Evolutionary conservation across 306 rosid genomes (phyloP).

Genomic region (Carpinus fangiana): DNA sequence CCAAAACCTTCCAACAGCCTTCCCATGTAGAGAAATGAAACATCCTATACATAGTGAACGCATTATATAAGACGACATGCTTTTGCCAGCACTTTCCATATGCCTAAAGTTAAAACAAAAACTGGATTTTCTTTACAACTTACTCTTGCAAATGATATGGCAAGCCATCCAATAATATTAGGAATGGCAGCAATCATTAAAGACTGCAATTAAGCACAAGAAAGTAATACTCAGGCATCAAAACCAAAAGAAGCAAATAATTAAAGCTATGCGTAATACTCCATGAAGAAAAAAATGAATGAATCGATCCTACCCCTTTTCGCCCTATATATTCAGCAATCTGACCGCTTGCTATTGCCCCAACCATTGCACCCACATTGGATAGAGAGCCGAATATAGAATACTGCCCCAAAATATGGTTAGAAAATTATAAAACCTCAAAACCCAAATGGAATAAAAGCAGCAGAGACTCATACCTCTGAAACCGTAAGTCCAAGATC

Average conservation of each 20-base stretch:
- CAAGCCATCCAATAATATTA: constrained; percentile 86
- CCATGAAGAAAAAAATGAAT: constrained; percentile 1
- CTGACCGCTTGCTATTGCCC: constrained; percentile 98
- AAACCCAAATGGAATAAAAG: constrained; percentile 8
- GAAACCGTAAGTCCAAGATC: constrained; percentile 87
- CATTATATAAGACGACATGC: constrained; percentile 7
- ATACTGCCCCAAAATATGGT: constrained; percentile 48
- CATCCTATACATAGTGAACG: constrained; percentile 52
- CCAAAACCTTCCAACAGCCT: constrained; percentile 98
- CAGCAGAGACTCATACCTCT: constrained; percentile 53
- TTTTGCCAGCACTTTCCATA: constrained; percentile 9
- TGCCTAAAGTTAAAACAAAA: background rate
- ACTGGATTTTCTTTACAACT: constrained; percentile 34
- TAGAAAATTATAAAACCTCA: constrained; percentile 18
- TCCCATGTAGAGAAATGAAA: constrained; percentile 95
- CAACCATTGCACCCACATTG: constrained; percentile 98
- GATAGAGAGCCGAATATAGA: constrained; percentile 90
- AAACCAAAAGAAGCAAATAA: constrained; percentile 12
- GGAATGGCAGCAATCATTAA: constrained; percentile 92
- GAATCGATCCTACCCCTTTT: constrained; percentile 71
- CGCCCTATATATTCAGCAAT: constrained; percentile 91
- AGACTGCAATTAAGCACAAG: constrained; percentile 60
- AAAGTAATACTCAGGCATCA: constrained; percentile 18
- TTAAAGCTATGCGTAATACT: background rate
- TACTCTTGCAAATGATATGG: constrained; percentile 85